Evolutionary conservation across 495 filamentous ascomycete genomes (phyloP), one percentile per base, ranked within the genome.

Genomic region (Hypoxylon perforatum): DNA sequence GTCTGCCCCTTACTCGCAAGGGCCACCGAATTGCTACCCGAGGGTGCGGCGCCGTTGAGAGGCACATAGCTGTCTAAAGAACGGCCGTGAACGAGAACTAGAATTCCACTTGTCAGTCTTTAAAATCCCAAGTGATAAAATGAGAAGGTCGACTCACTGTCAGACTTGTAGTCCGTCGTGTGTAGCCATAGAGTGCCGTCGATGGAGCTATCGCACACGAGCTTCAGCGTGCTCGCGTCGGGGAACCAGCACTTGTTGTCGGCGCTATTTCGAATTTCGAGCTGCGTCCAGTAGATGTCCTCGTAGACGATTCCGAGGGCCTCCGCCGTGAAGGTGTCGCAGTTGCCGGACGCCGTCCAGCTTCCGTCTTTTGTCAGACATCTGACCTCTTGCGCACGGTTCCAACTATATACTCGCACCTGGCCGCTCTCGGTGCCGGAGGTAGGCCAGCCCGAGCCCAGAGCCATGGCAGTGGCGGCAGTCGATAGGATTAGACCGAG

Each of bases 301-400:
- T 53, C 22, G 19, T 61, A 61, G 25, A 61, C 15, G 9, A 21
- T 23, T 7, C 58, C 58, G 15, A 54, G 2, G 19, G 58, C 49
- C 53, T 61, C 35, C 15, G 49, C 39, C 14, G 48, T 61, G 49
- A 61, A 61, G 9, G 41, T 61, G 22, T 47, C 48, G 23, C 57
- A 61, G 25, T 44, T 45, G 18, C 47, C 47, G 8, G 57, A 52
- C 5, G 48, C 57, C 15, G 57, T 61, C 57, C 57, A 61, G 11
- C 48, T 52, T 17, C 47, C 57, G 12, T 61, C 38, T 4, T 15
- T 36, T 4, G 57, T 60, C 17, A 60, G 23, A 17, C 57, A 60
- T 45, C 47, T 41, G 9, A 57, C 53, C 21, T 57, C 53, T 21
- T 57, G 53, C 46, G 53, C 53, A 15, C 21, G 53, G 23, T 11